Evolutionary conservation across 2,329 filamentous ascomycete genomes (phyloP).

Genomic region (Daldinia eschscholtzii): DNA sequence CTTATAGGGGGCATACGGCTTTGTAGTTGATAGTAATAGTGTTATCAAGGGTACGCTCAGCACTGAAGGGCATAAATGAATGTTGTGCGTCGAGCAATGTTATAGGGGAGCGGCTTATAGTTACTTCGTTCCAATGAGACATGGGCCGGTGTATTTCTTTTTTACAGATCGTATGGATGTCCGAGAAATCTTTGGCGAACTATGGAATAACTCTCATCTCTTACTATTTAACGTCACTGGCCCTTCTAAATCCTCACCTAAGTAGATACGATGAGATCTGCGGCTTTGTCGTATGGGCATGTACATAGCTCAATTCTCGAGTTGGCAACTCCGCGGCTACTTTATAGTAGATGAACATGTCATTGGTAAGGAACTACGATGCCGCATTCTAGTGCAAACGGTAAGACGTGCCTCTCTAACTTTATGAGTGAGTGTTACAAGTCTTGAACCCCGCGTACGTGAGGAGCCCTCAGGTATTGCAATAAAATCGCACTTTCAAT

Average conservation of each 20-base stretch:
- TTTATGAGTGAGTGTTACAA: background rate
- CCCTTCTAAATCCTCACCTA: no score
- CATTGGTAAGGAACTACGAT: no score
- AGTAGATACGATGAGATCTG: background rate
- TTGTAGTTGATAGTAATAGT: constrained; percentile 7
- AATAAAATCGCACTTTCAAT: background rate
- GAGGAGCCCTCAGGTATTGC: background rate
- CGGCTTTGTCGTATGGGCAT: background rate
- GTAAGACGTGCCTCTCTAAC: background rate
- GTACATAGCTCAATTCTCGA: background rate
- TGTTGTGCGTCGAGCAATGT: background rate
- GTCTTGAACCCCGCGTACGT: background rate
- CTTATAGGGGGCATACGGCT: constrained; percentile 2
- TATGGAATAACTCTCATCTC: background rate
- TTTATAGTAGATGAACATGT: background rate
- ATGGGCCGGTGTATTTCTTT: background rate
- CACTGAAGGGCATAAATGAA: background rate
- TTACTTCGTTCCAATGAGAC: background rate
- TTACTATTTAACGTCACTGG: no score
- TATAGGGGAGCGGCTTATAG: background rate
- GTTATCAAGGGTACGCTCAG: background rate
- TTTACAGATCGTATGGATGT: background rate
- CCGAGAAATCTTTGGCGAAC: background rate
- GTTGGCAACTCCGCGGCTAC: constrained; percentile 4
- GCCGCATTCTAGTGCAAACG: background rate